Evolutionary conservation across 2,329 filamentous ascomycete species (phyloP).

Genomic region (Fusarium secorum): DNA sequence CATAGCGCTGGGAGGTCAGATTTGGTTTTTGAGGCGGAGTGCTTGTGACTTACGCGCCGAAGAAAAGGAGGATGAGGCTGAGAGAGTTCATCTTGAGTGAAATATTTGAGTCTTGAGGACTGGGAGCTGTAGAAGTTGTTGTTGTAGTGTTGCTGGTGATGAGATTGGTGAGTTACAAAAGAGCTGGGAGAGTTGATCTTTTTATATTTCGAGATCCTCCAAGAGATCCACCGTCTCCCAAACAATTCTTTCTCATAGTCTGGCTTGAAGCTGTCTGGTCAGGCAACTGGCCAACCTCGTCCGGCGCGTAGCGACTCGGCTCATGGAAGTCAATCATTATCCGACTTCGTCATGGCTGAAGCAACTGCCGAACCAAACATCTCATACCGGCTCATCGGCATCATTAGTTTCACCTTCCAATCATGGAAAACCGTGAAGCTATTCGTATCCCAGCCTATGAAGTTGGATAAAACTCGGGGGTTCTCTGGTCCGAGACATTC

Average conservation of each 20-base stretch:
- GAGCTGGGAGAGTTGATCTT: background rate
- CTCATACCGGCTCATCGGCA: background rate
- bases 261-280: no score
- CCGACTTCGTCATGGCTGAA: background rate
- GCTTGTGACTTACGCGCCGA: background rate
- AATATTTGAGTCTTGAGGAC: background rate
- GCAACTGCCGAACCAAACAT: background rate
- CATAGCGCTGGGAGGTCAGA: background rate
- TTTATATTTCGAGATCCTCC: background rate
- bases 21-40: rapidly evolving
- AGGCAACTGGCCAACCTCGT: background rate
- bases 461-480: no score
- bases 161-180: background rate
- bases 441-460: background rate
- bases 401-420: no score
- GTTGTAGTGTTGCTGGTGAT: background rate
- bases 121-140: background rate
- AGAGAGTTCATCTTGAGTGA: background rate
- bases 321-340: rapidly evolving
- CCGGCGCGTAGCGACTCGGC: rapidly evolving
- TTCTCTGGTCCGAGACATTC: background rate
- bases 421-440: background rate
- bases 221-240: background rate
- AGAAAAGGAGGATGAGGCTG: background rate
- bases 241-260: rapidly evolving